Base-by-base conservation (phyloP, 257 asterid species). In the Dorcoceras hygrometricum region DNA sequence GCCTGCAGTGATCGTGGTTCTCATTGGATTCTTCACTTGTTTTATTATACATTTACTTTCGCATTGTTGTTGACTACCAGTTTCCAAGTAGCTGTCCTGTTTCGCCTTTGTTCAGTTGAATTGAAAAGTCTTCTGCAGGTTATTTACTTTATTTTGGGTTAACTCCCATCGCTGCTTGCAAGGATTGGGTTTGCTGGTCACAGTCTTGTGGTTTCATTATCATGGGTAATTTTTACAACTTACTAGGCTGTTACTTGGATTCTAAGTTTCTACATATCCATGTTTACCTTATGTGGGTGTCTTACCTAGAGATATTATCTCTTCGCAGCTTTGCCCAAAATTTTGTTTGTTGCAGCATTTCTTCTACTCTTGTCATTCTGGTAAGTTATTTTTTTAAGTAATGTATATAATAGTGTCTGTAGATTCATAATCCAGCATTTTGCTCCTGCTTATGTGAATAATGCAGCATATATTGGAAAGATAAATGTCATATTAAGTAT, bases 321-420 rank as follows among this genome's bases (percentile, higher is more conserved):
- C 16, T 36, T 36, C 10, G 46, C 96, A 93, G 97, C 97, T 75
- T 74, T 78, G 77, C 96, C 99, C 57, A 83, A 80, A 77, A 88
- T 93, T 73, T 79, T 90, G 58, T 82, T 85, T 71, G 70, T 93
- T 76, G 87, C 93, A 32, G 95, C 95, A 73, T 92, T 87, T 86
- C 91, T 89, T 74, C 86, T 90, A 51, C 97, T 86, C 70, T 86
- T 90, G 68, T 90, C 97, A 67, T 90, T 81, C 85, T 89, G 98
- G 98, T 91, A 77, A 77, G 92, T 75, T 74, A n/a, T n/a, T n/a
- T n/a, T n/a, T n/a, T n/a, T n/a, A 34, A 3, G 23, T 9, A 28
- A 54, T 20, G 32, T 26, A 14, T 28, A 22, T 48, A 8, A 26
- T 8, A 31, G 32, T 51, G 43, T 64, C 20, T 20, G 22, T 20